phyloP scores from a whole-genome alignment of 352 stramenopile genomes.

The Phytophthora agathidicida region DNA sequence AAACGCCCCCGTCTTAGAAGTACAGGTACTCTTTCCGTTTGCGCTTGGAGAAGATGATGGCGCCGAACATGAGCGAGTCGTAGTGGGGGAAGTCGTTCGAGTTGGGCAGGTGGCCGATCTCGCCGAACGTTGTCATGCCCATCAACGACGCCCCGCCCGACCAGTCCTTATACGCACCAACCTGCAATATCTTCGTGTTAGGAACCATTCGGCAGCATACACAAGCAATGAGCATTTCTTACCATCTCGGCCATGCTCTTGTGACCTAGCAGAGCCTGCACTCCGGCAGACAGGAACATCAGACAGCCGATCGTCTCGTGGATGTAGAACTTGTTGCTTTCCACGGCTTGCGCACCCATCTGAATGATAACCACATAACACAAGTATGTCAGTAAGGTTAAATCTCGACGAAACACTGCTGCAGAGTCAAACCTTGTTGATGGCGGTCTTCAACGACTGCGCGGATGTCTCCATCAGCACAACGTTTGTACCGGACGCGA shows the following conservation, averaged over 20 bases:
- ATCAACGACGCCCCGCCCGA: constrained; percentile 82
- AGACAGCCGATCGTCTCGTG: constrained; percentile 83
- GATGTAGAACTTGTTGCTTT: constrained; percentile 84
- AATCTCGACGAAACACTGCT: background rate
- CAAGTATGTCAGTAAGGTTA: background rate
- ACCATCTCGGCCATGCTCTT: constrained; percentile 91
- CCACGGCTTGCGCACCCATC: constrained; percentile 79
- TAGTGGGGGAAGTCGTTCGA: constrained; percentile 87
- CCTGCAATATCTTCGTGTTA: constrained; percentile 33
- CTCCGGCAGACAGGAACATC: constrained; percentile 87
- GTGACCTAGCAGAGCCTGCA: constrained; percentile 84
- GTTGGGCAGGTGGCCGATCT: constrained; percentile 85
- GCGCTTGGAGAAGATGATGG: constrained; percentile 87
- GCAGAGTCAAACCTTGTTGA: constrained; percentile 67
- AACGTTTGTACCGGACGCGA: constrained; percentile 77
- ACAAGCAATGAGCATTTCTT: constrained; percentile 2
- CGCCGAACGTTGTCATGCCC: constrained; percentile 89
- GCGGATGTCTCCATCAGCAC: constrained; percentile 89
- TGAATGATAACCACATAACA: constrained; percentile 15
- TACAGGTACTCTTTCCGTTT: constrained; percentile 83
- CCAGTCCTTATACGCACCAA: constrained; percentile 88
- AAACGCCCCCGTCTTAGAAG: constrained; percentile 30
- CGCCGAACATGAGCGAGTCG: constrained; percentile 90
- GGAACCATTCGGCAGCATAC: too few species aligned
- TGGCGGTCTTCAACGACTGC: constrained; percentile 80